Base-by-base conservation (phyloP, 2,329 filamentous ascomycete genomes). In the Sclerotinia minor region DNA sequence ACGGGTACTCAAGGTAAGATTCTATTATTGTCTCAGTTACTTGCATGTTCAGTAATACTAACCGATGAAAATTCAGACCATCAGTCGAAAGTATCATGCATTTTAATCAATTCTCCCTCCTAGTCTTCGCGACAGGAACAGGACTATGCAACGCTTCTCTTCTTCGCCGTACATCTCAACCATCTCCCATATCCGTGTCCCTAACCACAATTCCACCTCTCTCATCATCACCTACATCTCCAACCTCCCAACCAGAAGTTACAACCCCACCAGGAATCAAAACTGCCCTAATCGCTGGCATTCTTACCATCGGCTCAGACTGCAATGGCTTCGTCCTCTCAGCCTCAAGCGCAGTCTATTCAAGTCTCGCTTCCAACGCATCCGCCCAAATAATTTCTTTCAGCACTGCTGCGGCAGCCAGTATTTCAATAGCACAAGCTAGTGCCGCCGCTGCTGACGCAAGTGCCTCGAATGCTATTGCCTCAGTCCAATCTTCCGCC, bases 81-180 rank as follows among this genome's bases (percentile, higher is more conserved):
- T 26, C 13, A 38, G 26, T 61, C 55, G 32, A 41, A 32, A 47
- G 24, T 38, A 47, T 44, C 55, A 67, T 67, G 64, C 44, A 61
- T 45, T n/a, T 67, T 17, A 49, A 21, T 60, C 52, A 38, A 35
- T 41, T 47, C 32, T 38, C 44, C 11, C 44, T 67, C 35, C 5
- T 67, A 52, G 35, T 61, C 55, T 44, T 61, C n/a, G 26, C 55
- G 55, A 61, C 64, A 19, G 55, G 55, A 54, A 26, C 50, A 32
- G 32, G 35, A 41, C 47, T 67, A 19, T 67, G 64, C 26, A 38
- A 61, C 19, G 64, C 55, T 21, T 67, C 64, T 45, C 35, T 52
- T 24, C 47, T 60, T n/a, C 44, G 32, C 5, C 44, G 55, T 17
- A 24, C 32, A 32, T 21, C 61, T 19, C 19, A 44, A 3, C 35